Evolutionary conservation across 73 alveolate genomes (phyloP).

Genomic region (Stentor coeruleus): DNA sequence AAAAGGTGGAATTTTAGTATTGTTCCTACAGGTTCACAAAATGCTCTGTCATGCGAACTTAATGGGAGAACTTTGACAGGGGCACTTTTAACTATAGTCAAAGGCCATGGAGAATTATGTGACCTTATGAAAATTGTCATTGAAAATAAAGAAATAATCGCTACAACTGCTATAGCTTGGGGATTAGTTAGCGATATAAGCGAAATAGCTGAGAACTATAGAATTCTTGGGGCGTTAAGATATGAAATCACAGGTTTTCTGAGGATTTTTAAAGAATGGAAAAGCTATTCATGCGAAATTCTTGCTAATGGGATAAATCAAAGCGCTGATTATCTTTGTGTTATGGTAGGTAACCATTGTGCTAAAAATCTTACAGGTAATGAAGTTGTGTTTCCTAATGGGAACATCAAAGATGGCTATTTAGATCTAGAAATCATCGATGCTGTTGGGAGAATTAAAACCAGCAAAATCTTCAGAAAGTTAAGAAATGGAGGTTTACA

Average conservation of each 20-base stretch:
- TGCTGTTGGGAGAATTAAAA: not conserved
- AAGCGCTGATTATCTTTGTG: not conserved
- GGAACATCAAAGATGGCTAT: not conserved
- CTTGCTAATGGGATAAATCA: not conserved
- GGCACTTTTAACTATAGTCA: not conserved
- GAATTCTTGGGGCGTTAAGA: slow-evolving; percentile 16
- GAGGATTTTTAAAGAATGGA: not conserved
- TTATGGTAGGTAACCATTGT: slow-evolving; percentile 7
- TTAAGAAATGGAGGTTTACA: not conserved
- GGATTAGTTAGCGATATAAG: slow-evolving; percentile 11
- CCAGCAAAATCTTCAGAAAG: not conserved
- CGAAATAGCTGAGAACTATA: slow-evolving; percentile 3
- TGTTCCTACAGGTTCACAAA: not conserved
- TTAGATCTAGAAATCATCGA: not conserved
- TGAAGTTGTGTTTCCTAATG: slow-evolving; percentile 10
- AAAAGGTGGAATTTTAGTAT: not conserved
- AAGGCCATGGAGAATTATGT: not conserved
- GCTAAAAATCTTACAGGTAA: not conserved
- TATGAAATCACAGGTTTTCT: not conserved
- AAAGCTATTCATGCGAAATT: not conserved
- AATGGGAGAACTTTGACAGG: not conserved
- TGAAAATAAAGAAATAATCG: not conserved
- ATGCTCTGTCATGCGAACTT: slow-evolving; percentile 9
- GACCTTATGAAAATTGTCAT: slow-evolving; percentile 6
- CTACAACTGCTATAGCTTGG: slow-evolving; percentile 22